Evolutionary conservation across 2,329 filamentous ascomycete species (phyloP), one percentile per base, ranked within the genome.

Genomic region (Colletotrichum gloeosporioides): DNA sequence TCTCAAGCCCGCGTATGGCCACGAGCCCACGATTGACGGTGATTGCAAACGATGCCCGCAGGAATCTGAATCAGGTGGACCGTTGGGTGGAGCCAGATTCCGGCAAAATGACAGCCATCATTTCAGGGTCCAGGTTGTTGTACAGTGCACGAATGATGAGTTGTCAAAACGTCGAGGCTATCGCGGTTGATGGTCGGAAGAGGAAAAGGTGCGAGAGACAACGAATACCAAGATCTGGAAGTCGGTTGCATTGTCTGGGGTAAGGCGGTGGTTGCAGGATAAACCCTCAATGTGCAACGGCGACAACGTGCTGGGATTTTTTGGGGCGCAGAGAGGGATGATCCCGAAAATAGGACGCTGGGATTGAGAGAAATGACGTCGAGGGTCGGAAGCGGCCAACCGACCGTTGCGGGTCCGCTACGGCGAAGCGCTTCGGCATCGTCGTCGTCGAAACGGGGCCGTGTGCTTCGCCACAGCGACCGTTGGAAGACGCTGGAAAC

Each of bases 301-400:
- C 44, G 32, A 8, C 44, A 63, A 25, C 29, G 55, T 2, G 32
- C 44, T 34, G 49, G 29, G 2, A 2, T 62, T n/a, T 70, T 70
- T 22, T 53, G n/a, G 44, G 12, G 44, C n/a, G 2, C 44, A 53
- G 44, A 53, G 44, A 53, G 36, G 22, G 65, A 73, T 49, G 55
- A 22, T 64, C 59, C 65, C 67, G 9, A 44, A 70, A 68, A 44
- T 69, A 49, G 57, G 57, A 49, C 25, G 34, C 32, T 32, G 31
- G 27, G 32, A 53, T 53, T 22, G n/a, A 53, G 44, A 53, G 63
- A 69, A 64, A 76, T 76, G 73, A 76, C 73, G 73, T 76, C 73
- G 69, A 63, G 59, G 27, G 39, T 59, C 69, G 64, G 66, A 55
- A 36, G 63, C 69, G 63, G 63, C 12, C n/a, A 39, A n/a, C 57